phyloP scores from a whole-genome alignment of 371 early-diverging fungal genomes.

The Massospora cicadina region DNA sequence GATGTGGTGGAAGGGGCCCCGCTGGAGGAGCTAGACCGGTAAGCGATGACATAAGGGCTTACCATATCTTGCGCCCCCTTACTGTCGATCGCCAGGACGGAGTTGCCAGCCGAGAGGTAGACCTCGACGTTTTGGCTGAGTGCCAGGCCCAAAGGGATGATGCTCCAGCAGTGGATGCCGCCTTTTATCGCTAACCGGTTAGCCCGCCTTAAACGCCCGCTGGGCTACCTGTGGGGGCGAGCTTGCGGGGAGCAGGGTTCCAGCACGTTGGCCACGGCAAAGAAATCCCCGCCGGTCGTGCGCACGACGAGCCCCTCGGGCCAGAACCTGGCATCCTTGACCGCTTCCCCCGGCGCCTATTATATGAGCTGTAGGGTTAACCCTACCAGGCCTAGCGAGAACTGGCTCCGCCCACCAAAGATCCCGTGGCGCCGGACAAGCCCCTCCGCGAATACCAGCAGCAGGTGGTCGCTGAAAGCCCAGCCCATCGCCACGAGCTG shows the following conservation, averaged over 20 bases:
- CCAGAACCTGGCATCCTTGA: constrained; percentile 76
- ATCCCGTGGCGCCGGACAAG: constrained; percentile 59
- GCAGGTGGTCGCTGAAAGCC: constrained; percentile 68
- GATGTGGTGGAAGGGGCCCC: constrained; percentile 81
- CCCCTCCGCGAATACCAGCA: constrained; percentile 81
- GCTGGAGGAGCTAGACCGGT: constrained; percentile 38
- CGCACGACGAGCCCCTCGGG: constrained; percentile 75
- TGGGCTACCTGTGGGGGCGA: neutral
- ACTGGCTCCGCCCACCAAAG: constrained; percentile 57
- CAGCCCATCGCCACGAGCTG: constrained; percentile 79
- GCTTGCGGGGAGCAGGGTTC: constrained; percentile 53
- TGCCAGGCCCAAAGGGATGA: neutral
- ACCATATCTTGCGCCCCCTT: constrained; percentile 70
- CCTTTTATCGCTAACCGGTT: neutral
- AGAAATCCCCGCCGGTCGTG: constrained; percentile 59
- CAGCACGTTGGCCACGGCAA: constrained; percentile 61
- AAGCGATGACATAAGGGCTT: neutral
- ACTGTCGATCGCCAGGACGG: constrained; percentile 65
- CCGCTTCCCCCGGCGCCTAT: constrained; percentile 61
- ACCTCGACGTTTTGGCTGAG: constrained; percentile 39
- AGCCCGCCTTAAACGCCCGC: neutral
- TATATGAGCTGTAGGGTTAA: neutral
- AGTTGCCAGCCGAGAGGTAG: constrained; percentile 50
- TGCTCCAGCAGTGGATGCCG: neutral
- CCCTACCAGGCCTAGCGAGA: constrained; percentile 59